Base-by-base conservation (phyloP, 805 yeast species). In the Torulaspora delbrueckii region DNA sequence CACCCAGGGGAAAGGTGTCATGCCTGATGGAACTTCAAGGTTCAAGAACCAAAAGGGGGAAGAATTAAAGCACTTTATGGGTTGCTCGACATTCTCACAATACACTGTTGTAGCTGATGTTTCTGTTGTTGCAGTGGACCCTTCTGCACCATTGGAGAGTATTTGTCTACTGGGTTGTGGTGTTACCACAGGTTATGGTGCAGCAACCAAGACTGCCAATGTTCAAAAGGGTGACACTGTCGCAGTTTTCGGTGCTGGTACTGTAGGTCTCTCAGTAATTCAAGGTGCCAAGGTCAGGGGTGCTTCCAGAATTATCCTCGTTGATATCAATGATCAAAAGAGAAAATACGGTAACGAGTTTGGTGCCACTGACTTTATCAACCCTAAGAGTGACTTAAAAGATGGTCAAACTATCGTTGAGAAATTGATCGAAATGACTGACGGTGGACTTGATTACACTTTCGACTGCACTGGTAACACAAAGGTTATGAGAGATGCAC, bases 401-500 rank as follows among this genome's bases (percentile, higher is more conserved):
- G 82, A 81, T 54, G 93, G 88, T 45, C 72, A 78, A 53, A 75
- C 86, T 37, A 80, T 87, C 60, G 96, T 88, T 45, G 86, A 85
- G 41, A 82, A 86, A 64, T 77, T 91, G 57, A 71, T 87, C 57
- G 95, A 87, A 62, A 72, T 83, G 79, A 89, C 98, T 46, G 98
- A 93, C 61, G 99, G 99, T 59, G 99, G 99, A 43, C 78, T 88
- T 53, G 99, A 93, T 60, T 88, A 67, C 73, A 90, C 99, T 25
- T 93, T 93, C 63, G 99, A 93, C 75, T 90, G 98, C 75, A 93
- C 99, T 43, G 99, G 99, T 73, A 93, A 91, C 64, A 90, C 83
- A 51, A 69, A 78, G 37, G 98, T 93, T 40, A 93, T 93, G 99
- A 83, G 98, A 73, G 75, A 81, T 63, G 99, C 99, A 24, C 77